Base-by-base conservation (phyloP, 2,329 filamentous ascomycete genomes). In the Lachnellula cervina region DNA sequence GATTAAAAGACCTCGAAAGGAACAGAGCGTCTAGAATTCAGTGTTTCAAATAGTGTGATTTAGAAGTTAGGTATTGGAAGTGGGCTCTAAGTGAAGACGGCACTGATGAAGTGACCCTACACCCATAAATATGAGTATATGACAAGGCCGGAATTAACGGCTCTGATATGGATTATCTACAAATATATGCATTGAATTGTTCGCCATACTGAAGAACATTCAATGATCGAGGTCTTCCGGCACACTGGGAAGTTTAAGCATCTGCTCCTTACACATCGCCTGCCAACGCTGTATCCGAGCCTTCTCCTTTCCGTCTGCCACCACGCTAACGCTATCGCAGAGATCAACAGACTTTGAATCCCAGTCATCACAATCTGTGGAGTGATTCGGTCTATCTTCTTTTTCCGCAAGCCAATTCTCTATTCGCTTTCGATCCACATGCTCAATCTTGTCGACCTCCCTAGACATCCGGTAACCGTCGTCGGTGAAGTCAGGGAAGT, bases 391-490 rank as follows among this genome's bases (percentile, higher is more conserved):
- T 5, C 38, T 4, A 19, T 59, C 51, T 23, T 51, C 42, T 14
- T 55, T n/a, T 5, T 34, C n/a, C 2, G 54, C 23, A 37, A 64
- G 53, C 62, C 60, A 64, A 3, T 32, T 46, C 16, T 58, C 25
- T 19, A 64, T 62, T 17, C 44, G 23, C 13, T 42, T 43, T 6
- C 59, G 52, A 49, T 63, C 61, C 2, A 63, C 52, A 14, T 50
- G 9, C 2, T 16, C n/a, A 9, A 58, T 49, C 14, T 51, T 52
- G 7, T 51, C 52, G 5, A 38, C 44, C 46, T 64, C 62, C 17
- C 55, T 47, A 1, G 61, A 63, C 16, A 52, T 47, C 13, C 44
- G 48, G 43, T 64, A 63, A 5, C 59, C 62, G 32, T 63, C 62
- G 23, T 63, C 53, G 3, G 32, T n/a, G 35, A 51, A 34, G 23